Percentiles rank a stretch among this genome's conserved stretches.
Conservation (phyloP, 176 grass and related monocot genomes). For the Ensete ventricosum region DNA sequence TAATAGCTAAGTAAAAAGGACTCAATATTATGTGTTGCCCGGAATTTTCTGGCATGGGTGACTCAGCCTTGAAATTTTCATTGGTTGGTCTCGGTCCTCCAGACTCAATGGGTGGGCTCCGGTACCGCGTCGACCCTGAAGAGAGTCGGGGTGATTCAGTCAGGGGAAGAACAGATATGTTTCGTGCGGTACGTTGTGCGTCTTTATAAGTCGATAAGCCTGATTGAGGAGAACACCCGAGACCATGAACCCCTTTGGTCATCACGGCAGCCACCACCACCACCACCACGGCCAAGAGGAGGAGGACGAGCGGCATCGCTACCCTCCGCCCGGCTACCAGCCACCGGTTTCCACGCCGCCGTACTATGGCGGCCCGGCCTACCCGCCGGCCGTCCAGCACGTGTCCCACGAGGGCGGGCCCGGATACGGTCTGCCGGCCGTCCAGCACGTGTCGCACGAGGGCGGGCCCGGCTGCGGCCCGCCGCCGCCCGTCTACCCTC, state of each 20-base stretch:
- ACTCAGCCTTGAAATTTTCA: no score
- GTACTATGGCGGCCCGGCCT: not conserved
- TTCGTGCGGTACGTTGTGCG: no score
- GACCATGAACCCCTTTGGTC: conserved; percentile 3
- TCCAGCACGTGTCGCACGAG: conserved; percentile 6
- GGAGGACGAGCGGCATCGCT: not conserved
- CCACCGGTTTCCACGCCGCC: conserved; percentile 32
- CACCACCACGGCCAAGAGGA: conserved; percentile 6
- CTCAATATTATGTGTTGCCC: no score
- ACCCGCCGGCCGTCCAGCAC: not conserved
- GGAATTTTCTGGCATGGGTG: no score
- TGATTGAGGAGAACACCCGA: not conserved
- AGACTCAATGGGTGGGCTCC: no score
- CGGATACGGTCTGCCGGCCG: not conserved
- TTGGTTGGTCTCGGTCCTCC: no score
- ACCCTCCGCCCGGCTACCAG: not conserved
- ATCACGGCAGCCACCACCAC: not conserved
- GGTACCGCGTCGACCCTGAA: no score
- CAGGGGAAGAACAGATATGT: no score
- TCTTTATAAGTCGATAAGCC: not conserved
- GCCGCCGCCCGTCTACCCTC: not conserved
- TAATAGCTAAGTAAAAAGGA: no score
- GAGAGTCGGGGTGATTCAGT: no score
- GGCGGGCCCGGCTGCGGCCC: not conserved
- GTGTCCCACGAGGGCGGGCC: conserved; percentile 2